Percentiles rank a stretch among this genome's conserved stretches.
Conservation (phyloP, 768 basidiomycete genomes). For the Zangia roseola region DNA sequence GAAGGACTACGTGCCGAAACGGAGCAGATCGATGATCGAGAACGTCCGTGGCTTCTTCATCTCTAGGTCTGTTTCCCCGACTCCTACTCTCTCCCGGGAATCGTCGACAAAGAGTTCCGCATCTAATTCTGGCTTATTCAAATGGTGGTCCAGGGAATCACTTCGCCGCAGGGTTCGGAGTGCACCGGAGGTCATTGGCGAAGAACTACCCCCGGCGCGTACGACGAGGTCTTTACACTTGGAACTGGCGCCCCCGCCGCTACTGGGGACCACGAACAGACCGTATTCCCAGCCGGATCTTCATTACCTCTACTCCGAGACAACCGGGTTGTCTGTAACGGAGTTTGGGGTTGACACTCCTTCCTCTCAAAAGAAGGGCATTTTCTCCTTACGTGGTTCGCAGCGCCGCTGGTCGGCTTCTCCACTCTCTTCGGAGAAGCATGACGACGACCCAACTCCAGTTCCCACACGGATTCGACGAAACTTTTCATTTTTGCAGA, state of each 20-base stretch:
- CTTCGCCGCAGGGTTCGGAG: slow-evolving; percentile 53
- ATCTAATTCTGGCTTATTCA: slow-evolving; percentile 35
- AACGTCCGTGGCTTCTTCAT: slow-evolving; percentile 62
- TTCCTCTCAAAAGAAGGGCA: slow-evolving; percentile 10
- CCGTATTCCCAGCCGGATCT: slow-evolving; percentile 35
- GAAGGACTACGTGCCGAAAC: slow-evolving; percentile 36
- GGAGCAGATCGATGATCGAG: slow-evolving; percentile 55
- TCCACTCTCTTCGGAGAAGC: slow-evolving; percentile 7
- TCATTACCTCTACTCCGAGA: slow-evolving; percentile 20
- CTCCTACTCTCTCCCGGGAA: slow-evolving; percentile 28
- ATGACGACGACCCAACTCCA: slow-evolving; percentile 15
- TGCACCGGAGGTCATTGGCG: slow-evolving; percentile 43
- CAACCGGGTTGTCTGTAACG: slow-evolving; percentile 8
- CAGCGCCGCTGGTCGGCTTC: slow-evolving; percentile 24
- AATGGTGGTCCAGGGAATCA: slow-evolving; percentile 50
- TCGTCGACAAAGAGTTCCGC: slow-evolving; percentile 28
- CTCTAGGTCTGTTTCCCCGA: slow-evolving; percentile 44
- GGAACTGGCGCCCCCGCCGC: slow-evolving; percentile 8
- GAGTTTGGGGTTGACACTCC: slow-evolving; percentile 25
- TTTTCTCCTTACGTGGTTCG: slow-evolving; percentile 16
- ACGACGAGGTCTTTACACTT: slow-evolving; percentile 28
- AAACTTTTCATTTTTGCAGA: slow-evolving; percentile 37
- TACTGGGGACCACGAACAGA: slow-evolving; percentile 14
- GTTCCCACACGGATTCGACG: slow-evolving; percentile 28
- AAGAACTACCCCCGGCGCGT: slow-evolving; percentile 24